A percentile compares a stretch with the other conserved stretches of the same genome.
Conservation (phyloP, 1,284 basidiomycete species). For the Phellopilus nigrolimitatus region DNA sequence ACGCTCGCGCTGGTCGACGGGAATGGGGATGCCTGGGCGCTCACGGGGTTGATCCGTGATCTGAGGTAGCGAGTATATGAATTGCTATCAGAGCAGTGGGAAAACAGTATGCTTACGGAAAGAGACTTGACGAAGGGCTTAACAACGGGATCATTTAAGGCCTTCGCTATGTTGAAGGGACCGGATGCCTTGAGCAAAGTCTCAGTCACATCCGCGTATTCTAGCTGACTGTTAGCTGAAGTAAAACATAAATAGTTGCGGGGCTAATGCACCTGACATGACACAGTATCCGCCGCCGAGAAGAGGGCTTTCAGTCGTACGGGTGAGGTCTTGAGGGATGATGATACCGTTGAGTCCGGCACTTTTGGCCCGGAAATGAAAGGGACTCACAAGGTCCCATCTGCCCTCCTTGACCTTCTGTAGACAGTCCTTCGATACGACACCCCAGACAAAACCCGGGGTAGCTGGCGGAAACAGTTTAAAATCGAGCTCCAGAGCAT, state of each 20-base stretch:
- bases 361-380: neutral
- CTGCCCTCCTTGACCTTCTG: constrained; percentile 60
- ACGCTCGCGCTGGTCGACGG: constrained; percentile 50
- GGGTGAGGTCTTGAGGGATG: constrained; percentile 58
- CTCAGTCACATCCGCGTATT: constrained; percentile 80
- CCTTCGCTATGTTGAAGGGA: constrained; percentile 49
- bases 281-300: constrained; percentile 60
- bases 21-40: constrained; percentile 53
- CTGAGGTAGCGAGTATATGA: constrained; percentile 30
- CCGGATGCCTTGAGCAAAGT: constrained; percentile 62
- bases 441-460: constrained; percentile 75
- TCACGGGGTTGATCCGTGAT: constrained; percentile 80
- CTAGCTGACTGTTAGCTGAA: constrained; percentile 33
- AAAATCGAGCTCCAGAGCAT: constrained; percentile 73
- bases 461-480: constrained; percentile 54
- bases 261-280: constrained; percentile 55
- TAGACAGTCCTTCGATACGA: constrained; percentile 78
- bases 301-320: constrained; percentile 60
- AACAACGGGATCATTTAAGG: constrained; percentile 59
- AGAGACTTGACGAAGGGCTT: constrained; percentile 76
- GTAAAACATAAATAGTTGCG: constrained; percentile 2
- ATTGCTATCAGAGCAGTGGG: constrained; percentile 13
- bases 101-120: constrained; percentile 38
- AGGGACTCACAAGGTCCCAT: constrained; percentile 76
- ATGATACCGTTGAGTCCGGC: neutral